Conservation (phyloP, 2,329 filamentous ascomycete species). For the Phaeosphaeriaceae sp. region DNA sequence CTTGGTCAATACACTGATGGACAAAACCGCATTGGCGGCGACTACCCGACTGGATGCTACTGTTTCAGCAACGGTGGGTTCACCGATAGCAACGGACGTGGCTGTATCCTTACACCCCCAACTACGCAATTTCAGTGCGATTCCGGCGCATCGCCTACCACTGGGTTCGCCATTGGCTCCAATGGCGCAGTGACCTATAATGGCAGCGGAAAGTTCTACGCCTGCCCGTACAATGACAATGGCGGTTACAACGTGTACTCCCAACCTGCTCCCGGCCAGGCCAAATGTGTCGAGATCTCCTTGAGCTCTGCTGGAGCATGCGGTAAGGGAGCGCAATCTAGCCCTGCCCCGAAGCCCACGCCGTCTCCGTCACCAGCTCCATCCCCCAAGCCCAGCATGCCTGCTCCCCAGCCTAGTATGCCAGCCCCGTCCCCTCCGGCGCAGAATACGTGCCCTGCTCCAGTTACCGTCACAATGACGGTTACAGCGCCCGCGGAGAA, state of each 20-base stretch:
- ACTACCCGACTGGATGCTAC: conserved; percentile 58
- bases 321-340: conserved; percentile 1
- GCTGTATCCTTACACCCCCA: conserved; percentile 68
- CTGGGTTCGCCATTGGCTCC: conserved; percentile 64
- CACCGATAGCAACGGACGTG: conserved; percentile 62
- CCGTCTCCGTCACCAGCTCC: conserved; percentile 4
- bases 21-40: conserved; percentile 65
- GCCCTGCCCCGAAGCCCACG: conserved; percentile 6
- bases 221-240: conserved; percentile 65
- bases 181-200: conserved; percentile 62
- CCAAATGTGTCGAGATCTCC: conserved; percentile 59
- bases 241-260: conserved; percentile 65
- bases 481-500: background rate
- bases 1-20: conserved; percentile 67
- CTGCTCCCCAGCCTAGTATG: conserved; percentile 1
- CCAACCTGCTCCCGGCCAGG: conserved; percentile 48
- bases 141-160: conserved; percentile 52
- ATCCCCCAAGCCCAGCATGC: conserved; percentile 4
- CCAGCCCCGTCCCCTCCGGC: background rate
- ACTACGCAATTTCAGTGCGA: conserved; percentile 70
- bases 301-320: conserved; percentile 43
- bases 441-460: background rate
- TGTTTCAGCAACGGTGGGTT: conserved; percentile 60
- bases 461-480: background rate
- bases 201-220: conserved; percentile 62